Conservation (phyloP, 768 basidiomycete genomes). For the Amanita pseudoporphyria region DNA sequence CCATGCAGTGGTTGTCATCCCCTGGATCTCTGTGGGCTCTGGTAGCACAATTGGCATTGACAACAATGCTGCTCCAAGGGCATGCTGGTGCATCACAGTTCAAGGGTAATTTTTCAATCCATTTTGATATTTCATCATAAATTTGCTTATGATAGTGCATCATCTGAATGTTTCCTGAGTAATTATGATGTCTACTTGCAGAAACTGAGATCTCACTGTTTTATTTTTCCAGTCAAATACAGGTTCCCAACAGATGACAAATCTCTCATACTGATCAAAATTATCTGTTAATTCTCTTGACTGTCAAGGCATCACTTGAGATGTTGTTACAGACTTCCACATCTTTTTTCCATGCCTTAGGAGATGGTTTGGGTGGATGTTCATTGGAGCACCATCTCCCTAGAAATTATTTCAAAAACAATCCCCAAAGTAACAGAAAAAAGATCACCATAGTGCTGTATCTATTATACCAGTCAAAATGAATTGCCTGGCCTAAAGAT, state of each 20-base stretch:
- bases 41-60: slow-evolving; percentile 14
- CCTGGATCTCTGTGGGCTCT: slow-evolving; percentile 12
- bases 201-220: neutral
- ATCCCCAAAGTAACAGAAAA: neutral
- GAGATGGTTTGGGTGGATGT: neutral
- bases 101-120: slow-evolving; percentile 7
- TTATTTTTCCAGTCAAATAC: neutral
- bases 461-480: slow-evolving; percentile 1
- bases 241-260: neutral
- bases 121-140: neutral
- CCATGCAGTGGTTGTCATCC: too few relatives aligned
- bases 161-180: neutral
- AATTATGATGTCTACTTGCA: neutral
- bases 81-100: slow-evolving; percentile 9
- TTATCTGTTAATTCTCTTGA: too few relatives aligned
- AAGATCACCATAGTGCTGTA: neutral
- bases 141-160: neutral
- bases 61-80: slow-evolving; percentile 14
- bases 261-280: too few relatives aligned
- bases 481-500: neutral
- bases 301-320: neutral
- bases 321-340: neutral
- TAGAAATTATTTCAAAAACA: neutral
- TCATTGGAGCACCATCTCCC: neutral
- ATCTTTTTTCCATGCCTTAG: neutral